These are phyloP conservation scores for Xanthoconium stramineum DNA, from an alignment of 768 basidiomycete species.

Conservation along the genomic window DNA sequence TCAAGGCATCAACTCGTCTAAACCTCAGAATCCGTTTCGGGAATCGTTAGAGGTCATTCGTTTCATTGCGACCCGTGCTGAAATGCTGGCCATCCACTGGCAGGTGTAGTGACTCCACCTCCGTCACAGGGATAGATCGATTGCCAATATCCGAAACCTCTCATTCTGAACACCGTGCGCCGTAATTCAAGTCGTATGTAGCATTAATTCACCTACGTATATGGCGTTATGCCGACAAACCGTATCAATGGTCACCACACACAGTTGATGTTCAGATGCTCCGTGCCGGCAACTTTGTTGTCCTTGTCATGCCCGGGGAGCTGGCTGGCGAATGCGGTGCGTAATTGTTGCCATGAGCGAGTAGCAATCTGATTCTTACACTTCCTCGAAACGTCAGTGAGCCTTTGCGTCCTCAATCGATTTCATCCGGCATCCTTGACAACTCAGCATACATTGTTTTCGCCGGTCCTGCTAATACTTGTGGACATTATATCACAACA, in stretches of 20 bases:
- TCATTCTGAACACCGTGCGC: constrained; percentile 59
- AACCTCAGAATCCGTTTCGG: constrained; percentile 75
- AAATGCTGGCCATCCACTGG: background rate
- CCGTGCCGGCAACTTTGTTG: constrained; percentile 46
- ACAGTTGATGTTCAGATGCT: constrained; percentile 63
- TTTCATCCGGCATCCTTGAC: constrained; percentile 60
- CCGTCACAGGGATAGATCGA: constrained; percentile 60
- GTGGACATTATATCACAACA: constrained; percentile 71
- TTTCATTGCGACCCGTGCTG: background rate
- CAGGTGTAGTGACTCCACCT: constrained; percentile 51
- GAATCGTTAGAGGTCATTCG: constrained; percentile 61
- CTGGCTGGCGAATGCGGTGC: constrained; percentile 73
- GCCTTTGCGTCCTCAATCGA: constrained; percentile 60
- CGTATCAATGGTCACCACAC: constrained; percentile 73
- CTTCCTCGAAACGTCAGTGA: constrained; percentile 40
- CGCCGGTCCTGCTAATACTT: constrained; percentile 77
- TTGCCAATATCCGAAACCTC: constrained; percentile 77
- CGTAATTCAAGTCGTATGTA: background rate
- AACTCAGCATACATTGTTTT: constrained; percentile 72
- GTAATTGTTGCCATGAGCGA: background rate
- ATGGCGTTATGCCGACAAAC: constrained; percentile 60
- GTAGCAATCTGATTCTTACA: too few species aligned
- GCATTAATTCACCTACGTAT: constrained; percentile 18
- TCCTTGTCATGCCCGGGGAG: constrained; percentile 75
- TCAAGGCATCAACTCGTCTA: constrained; percentile 66